Evolutionary conservation across 805 yeast species (phyloP).

Genomic region (Wickerhamiella musiphila): DNA sequence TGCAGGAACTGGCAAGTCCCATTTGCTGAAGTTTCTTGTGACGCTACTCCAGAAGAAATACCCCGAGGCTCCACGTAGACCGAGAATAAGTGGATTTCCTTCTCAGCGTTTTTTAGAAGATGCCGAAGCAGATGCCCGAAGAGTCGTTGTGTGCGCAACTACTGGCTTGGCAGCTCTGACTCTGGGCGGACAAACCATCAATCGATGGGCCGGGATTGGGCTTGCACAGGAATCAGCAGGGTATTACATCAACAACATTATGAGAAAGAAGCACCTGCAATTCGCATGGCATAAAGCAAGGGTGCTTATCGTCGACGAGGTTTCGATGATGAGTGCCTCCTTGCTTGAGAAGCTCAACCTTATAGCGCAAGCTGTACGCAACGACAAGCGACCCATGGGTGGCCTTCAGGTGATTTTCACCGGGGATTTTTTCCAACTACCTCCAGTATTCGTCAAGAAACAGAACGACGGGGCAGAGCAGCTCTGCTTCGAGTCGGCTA

Average conservation of each 20-base stretch:
- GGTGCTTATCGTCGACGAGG: conserved; percentile 75
- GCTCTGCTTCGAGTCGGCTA: conserved; percentile 57
- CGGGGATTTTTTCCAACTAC: conserved; percentile 91
- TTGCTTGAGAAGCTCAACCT: conserved; percentile 55
- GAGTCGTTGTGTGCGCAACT: conserved; percentile 86
- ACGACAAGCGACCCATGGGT: conserved; percentile 58
- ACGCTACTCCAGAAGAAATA: conserved; percentile 28
- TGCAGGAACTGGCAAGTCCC: conserved; percentile 96
- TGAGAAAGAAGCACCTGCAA: conserved; percentile 25
- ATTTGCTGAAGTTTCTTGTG: conserved; percentile 51
- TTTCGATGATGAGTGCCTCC: conserved; percentile 78
- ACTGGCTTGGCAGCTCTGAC: conserved; percentile 91
- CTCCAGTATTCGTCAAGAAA: conserved; percentile 41
- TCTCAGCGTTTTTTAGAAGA: no score
- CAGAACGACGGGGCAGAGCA: conserved; percentile 22
- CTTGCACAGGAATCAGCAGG: conserved; percentile 39
- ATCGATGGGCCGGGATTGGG: conserved; percentile 72
- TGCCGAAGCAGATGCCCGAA: no score
- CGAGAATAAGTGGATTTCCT: no score
- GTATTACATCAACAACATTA: conserved; percentile 27
- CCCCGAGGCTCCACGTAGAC: no score
- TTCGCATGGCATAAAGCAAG: conserved; percentile 41
- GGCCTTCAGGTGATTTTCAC: conserved; percentile 78
- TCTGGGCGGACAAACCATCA: conserved; percentile 77
- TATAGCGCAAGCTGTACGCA: conserved; percentile 42